Evolutionary conservation across 2,329 filamentous ascomycete species (phyloP).

Genomic region (Sclerotinia nivalis): DNA sequence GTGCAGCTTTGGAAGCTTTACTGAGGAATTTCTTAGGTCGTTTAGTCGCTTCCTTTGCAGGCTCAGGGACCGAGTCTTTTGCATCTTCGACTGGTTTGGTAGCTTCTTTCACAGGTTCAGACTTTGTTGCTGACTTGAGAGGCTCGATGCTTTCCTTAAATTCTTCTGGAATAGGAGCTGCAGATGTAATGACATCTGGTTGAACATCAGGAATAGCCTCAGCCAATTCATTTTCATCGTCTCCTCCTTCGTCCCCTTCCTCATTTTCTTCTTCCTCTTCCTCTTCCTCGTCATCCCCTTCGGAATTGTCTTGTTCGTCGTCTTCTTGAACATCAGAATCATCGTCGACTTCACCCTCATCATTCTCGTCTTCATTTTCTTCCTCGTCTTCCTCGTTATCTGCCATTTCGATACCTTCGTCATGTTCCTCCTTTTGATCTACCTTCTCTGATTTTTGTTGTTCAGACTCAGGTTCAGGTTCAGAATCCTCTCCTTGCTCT

Average conservation of each 20-base stretch:
- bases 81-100: slow-evolving; percentile 4
- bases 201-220: slow-evolving; percentile 15
- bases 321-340: slow-evolving; percentile 14
- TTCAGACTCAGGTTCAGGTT: slow-evolving; percentile 9
- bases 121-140: not conserved
- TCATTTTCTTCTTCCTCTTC: slow-evolving; percentile 12
- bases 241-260: slow-evolving; percentile 12
- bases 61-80: not conserved
- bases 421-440: slow-evolving; percentile 16
- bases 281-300: slow-evolving; percentile 1
- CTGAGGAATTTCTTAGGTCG: slow-evolving; percentile 23
- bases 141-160: slow-evolving; percentile 7
- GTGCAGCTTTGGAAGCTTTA: slow-evolving; percentile 20
- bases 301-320: not conserved
- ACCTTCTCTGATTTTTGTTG: not conserved
- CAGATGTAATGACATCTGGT: slow-evolving; percentile 19
- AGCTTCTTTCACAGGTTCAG: slow-evolving; percentile 13
- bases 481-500: not conserved
- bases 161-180: slow-evolving; percentile 18
- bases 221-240: slow-evolving; percentile 6
- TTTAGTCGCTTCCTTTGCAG: slow-evolving; percentile 3
- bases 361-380: slow-evolving; percentile 2
- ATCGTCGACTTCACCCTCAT: not conserved
- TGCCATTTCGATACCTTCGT: slow-evolving; percentile 18
- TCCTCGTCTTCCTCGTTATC: slow-evolving; percentile 18